Conservation (phyloP, 306 rosid genomes). For the Vigna reflexopilosa region DNA sequence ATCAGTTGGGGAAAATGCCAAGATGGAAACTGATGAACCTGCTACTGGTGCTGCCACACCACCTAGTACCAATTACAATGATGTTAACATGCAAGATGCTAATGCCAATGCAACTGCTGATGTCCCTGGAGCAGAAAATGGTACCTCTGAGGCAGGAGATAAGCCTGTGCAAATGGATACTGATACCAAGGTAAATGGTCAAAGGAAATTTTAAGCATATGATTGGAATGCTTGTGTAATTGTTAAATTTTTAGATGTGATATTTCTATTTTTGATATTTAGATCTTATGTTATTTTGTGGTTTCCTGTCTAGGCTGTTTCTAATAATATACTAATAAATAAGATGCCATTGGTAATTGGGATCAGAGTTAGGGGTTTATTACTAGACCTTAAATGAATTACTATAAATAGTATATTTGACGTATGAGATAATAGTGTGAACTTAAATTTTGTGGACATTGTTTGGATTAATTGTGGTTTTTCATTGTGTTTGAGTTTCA, state of each 20-base stretch:
- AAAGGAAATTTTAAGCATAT: not conserved
- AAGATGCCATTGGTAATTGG: not conserved
- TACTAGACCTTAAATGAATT: not conserved
- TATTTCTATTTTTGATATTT: not conserved
- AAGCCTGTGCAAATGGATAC: conserved; percentile 88
- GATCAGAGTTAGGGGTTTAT: not conserved
- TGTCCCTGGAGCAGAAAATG: conserved; percentile 64
- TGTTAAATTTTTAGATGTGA: not conserved
- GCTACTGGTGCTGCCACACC: conserved; percentile 56
- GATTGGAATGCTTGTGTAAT: not conserved
- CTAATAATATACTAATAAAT: not conserved
- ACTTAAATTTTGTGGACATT: not conserved
- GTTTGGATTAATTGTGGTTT: not conserved
- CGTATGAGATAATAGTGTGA: not conserved
- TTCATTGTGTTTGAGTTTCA: not conserved
- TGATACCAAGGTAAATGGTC: conserved; percentile 68
- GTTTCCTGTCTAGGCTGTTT: not conserved
- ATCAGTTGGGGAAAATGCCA: conserved; percentile 56
- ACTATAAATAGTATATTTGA: not conserved
- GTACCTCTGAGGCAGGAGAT: conserved; percentile 70
- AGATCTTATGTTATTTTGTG: conserved; percentile 8
- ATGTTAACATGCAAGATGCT: conserved; percentile 85
- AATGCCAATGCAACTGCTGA: conserved; percentile 68
- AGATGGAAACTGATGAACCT: conserved; percentile 87
- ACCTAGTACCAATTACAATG: conserved; percentile 57